Conservation (phyloP, 2,329 filamentous ascomycete species). For the Apiospora kogelbergensis region DNA sequence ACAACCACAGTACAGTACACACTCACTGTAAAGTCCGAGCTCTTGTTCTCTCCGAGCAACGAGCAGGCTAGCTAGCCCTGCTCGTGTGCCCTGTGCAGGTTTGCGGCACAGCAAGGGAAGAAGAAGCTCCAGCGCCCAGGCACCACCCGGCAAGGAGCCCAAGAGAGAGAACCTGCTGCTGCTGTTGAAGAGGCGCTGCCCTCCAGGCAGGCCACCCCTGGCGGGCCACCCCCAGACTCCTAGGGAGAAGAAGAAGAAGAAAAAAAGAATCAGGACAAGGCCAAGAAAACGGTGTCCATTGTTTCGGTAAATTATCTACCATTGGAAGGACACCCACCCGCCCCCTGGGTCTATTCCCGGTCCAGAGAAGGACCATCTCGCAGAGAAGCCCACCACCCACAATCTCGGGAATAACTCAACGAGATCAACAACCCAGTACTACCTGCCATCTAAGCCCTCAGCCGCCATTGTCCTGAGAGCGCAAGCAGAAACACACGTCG, state of each 20-base stretch:
- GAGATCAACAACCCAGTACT: neutral
- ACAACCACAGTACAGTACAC: neutral
- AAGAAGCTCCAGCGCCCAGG: neutral
- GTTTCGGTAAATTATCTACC: too few relatives aligned
- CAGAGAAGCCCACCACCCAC: neutral
- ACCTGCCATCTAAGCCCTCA: neutral
- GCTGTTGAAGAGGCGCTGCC: neutral
- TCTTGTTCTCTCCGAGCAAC: neutral
- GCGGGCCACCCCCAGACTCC: too few relatives aligned
- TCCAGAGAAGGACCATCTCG: too few relatives aligned
- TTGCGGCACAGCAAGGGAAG: neutral
- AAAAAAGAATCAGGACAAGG: too few relatives aligned
- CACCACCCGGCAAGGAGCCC: neutral
- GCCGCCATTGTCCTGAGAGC: neutral
- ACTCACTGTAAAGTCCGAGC: neutral
- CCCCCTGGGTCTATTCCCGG: too few relatives aligned
- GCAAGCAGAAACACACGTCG: neutral
- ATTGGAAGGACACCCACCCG: too few relatives aligned
- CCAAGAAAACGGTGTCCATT: neutral
- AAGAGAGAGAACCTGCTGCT: neutral
- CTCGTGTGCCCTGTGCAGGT: neutral
- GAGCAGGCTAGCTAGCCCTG: neutral
- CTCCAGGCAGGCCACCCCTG: neutral
- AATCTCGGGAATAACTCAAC: neutral
- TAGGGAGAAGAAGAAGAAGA: too few relatives aligned